Conservation (phyloP, 2,329 filamentous ascomycete genomes). For the Zymoseptoria ardabiliae region DNA sequence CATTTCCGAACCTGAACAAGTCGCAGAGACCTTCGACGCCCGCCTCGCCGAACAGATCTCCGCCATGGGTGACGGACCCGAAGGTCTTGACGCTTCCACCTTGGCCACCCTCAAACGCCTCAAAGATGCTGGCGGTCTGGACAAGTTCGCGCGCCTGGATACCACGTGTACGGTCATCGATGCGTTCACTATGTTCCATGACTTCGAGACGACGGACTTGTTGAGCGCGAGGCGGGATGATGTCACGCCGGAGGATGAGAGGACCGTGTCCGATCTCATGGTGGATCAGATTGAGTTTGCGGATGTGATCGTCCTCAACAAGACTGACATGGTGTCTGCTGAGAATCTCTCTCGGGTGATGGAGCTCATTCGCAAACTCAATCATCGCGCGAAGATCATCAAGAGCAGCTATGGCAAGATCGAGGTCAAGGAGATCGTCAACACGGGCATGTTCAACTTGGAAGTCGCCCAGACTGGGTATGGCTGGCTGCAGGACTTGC, state of each 20-base stretch:
- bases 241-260: slow-evolving; percentile 59
- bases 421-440: slow-evolving; percentile 56
- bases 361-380: slow-evolving; percentile 45
- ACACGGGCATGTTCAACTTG: slow-evolving; percentile 59
- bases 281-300: slow-evolving; percentile 74
- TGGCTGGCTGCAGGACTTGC: slow-evolving; percentile 64
- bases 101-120: slow-evolving; percentile 21
- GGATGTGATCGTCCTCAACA: slow-evolving; percentile 65
- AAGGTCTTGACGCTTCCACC: slow-evolving; percentile 15
- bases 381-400: slow-evolving; percentile 58
- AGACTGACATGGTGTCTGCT: slow-evolving; percentile 53
- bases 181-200: slow-evolving; percentile 63
- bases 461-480: slow-evolving; percentile 56
- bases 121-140: slow-evolving; percentile 53
- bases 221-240: slow-evolving; percentile 56
- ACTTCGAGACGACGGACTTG: slow-evolving; percentile 64
- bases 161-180: slow-evolving; percentile 68
- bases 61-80: slow-evolving; percentile 23
- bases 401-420: slow-evolving; percentile 54
- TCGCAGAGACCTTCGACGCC: slow-evolving; percentile 65
- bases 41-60: slow-evolving; percentile 36
- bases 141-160: slow-evolving; percentile 59
- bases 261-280: slow-evolving; percentile 68
- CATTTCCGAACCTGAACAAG: slow-evolving; percentile 66
- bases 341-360: slow-evolving; percentile 27